Percentiles rank a stretch among this genome's conserved stretches.
These are phyloP conservation scores for Fusarium proliferatum DNA, from an alignment of 2,329 filamentous ascomycete species.

Conservation along the genomic window DNA sequence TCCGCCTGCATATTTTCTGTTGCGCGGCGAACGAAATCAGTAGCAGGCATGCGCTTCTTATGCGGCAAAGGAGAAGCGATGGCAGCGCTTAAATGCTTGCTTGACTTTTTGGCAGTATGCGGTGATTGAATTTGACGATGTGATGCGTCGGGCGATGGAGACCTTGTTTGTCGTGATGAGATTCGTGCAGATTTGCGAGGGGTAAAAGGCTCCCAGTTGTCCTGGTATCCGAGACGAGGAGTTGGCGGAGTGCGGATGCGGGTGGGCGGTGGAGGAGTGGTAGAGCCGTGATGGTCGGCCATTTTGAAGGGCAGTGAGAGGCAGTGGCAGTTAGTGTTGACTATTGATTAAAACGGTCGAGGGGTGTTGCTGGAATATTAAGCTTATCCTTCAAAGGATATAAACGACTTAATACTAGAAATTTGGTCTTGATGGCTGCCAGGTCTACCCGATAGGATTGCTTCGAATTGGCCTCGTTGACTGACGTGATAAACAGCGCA, in stretches of 20 bases:
- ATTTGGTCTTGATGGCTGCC: conserved; percentile 33
- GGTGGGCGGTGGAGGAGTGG: conserved; percentile 71
- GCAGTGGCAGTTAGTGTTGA: conserved; percentile 18
- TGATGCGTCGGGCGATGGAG: conserved; percentile 63
- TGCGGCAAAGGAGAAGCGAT: conserved; percentile 58
- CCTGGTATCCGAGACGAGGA: conserved; percentile 73
- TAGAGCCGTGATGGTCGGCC: conserved; percentile 48
- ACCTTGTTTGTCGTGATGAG: conserved; percentile 66
- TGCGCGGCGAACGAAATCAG: conserved; percentile 60
- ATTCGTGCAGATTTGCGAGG: conserved; percentile 76
- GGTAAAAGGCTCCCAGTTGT: conserved; percentile 78
- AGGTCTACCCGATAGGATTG: conserved; percentile 29
- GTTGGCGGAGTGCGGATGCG: conserved; percentile 74
- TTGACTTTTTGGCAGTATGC: conserved; percentile 48
- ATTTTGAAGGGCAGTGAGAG: conserved; percentile 38
- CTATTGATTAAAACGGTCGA: neutral
- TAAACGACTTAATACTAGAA: conserved; percentile 30
- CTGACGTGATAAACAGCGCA: conserved; percentile 32
- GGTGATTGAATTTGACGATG: conserved; percentile 50
- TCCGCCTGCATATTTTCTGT: conserved; percentile 59
- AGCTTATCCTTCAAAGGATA: conserved; percentile 10
- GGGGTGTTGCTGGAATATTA: conserved; percentile 4
- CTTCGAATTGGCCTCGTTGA: conserved; percentile 27
- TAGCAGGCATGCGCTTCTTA: conserved; percentile 62
- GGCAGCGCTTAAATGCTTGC: conserved; percentile 43